Percentiles rank a stretch among this genome's conserved stretches.
Evolutionary conservation across 345 rosid genomes (phyloP).

Genomic region (Syzygium grande): DNA sequence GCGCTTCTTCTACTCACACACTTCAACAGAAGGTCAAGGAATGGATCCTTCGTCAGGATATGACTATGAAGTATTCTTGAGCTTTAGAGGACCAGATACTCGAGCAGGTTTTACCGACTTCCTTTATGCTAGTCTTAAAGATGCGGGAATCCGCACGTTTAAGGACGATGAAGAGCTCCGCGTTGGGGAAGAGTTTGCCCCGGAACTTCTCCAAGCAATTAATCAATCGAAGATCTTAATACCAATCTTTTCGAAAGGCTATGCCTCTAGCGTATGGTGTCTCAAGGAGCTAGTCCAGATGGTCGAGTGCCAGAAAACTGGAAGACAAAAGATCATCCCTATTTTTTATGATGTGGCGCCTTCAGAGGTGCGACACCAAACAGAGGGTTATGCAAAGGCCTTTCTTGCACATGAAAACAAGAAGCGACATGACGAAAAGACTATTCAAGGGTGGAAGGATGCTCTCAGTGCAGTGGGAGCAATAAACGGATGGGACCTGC

Average conservation of each 20-base stretch:
- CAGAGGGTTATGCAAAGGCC: background rate
- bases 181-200: background rate
- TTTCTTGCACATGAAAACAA: background rate
- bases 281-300: background rate
- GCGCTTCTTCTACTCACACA: background rate
- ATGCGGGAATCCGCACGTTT: background rate
- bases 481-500: background rate
- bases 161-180: background rate
- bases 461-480: too few species aligned
- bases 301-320: background rate
- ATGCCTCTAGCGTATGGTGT: background rate
- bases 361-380: background rate
- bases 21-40: fast-evolving
- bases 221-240: background rate
- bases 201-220: background rate
- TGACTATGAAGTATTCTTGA: background rate
- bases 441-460: background rate
- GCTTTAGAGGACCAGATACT: background rate
- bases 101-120: background rate
- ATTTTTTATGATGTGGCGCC: background rate
- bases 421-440: background rate
- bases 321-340: background rate
- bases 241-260: background rate
- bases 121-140: too few species aligned
- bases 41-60: background rate